Conservation (phyloP, 2,329 filamentous ascomycete genomes). For the Fusarium sp. region DNA sequence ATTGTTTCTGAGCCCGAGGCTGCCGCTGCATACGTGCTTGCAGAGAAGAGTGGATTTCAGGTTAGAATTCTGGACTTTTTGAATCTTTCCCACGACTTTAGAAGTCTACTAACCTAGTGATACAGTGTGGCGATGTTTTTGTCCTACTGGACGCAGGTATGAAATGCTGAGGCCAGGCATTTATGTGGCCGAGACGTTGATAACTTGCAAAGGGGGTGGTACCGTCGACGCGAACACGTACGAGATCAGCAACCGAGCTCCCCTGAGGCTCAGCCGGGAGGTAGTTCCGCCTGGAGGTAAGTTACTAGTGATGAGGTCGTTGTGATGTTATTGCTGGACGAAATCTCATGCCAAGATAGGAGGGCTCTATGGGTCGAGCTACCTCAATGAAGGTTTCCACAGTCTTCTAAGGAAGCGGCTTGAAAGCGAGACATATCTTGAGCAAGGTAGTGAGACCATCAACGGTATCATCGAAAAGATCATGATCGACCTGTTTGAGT, state of each 20-base stretch:
- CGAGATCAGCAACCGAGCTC: not conserved
- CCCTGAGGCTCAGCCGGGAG: not conserved
- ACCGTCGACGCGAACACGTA: constrained; percentile 10
- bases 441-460: not conserved
- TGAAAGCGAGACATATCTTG: not conserved
- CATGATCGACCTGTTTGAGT: not conserved
- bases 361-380: constrained; percentile 9
- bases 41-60: not conserved
- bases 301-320: not conserved
- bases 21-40: not conserved
- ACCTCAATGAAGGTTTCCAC: not conserved
- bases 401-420: not conserved
- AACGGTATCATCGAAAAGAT: not conserved
- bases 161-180: rapidly evolving
- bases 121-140: not conserved
- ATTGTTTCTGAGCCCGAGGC: constrained; percentile 24
- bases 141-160: constrained; percentile 13
- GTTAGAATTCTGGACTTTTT: not conserved
- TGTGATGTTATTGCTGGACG: no score
- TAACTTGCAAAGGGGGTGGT: not conserved
- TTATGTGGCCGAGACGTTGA: not conserved
- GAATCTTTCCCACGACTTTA: no score
- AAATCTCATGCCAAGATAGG: not conserved
- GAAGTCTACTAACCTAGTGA: not conserved
- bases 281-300: not conserved